phyloP scores from a whole-genome alignment of 108 stramenopile genomes.

The Nitzschia sp. region DNA sequence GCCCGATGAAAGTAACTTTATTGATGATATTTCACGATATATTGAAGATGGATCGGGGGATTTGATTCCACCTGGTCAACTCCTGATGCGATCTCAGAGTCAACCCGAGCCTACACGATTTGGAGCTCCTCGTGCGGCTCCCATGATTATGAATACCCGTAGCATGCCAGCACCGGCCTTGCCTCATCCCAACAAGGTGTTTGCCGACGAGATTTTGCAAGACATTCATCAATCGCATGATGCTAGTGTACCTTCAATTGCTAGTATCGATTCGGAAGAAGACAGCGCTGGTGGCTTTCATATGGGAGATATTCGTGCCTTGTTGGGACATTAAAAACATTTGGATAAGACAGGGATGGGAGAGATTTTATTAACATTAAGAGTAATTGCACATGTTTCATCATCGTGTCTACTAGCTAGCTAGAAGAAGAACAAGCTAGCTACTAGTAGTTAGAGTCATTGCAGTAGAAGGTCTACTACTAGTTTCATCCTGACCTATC shows the following conservation, averaged over 20 bases:
- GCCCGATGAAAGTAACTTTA: constrained; percentile 32
- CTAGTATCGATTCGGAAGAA: constrained; percentile 9
- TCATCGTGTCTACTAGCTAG: no score
- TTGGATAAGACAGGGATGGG: no score
- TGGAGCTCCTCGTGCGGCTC: not conserved
- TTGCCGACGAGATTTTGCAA: not conserved
- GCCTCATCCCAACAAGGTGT: constrained; percentile 9
- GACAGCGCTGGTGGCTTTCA: not conserved
- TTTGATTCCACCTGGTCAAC: not conserved
- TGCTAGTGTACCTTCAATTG: not conserved
- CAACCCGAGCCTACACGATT: not conserved
- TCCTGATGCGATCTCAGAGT: no score
- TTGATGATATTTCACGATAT: constrained; percentile 35
- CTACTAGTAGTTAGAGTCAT: no score
- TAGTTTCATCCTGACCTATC: no score
- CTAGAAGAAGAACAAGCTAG: no score
- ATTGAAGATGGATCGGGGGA: constrained; percentile 35
- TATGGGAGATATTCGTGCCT: constrained; percentile 17
- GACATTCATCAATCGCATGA: not conserved
- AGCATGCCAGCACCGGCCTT: not conserved
- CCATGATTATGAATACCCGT: not conserved
- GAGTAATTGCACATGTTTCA: no score
- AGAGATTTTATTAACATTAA: no score
- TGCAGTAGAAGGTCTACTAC: no score
- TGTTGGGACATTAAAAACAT: constrained; percentile 20